A percentile compares a stretch with the other conserved stretches of the same genome.
phyloP scores from a whole-genome alignment of 1,139 yeast species.

The Petasospora rhodanensis region DNA sequence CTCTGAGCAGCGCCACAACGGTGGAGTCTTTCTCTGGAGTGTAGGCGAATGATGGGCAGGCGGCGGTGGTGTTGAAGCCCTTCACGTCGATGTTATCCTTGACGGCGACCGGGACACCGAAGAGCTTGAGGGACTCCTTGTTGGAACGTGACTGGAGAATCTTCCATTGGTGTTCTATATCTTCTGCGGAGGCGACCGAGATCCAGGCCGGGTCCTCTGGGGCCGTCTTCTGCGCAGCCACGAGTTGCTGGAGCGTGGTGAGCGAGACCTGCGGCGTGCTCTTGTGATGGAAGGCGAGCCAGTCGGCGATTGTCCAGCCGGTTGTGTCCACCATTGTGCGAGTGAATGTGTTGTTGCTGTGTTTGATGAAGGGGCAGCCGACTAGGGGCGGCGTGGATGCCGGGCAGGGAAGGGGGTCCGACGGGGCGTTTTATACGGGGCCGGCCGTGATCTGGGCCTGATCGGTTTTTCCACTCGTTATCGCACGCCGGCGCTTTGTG shows the following conservation, averaged over 20 bases:
- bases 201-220: slow-evolving; percentile 88
- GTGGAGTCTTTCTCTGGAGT: slow-evolving; percentile 67
- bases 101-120: slow-evolving; percentile 92
- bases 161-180: slow-evolving; percentile 72
- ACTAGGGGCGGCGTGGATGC: not conserved
- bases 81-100: slow-evolving; percentile 91
- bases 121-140: slow-evolving; percentile 41
- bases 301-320: slow-evolving; percentile 66
- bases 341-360: slow-evolving; percentile 1
- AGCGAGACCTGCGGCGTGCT: slow-evolving; percentile 63
- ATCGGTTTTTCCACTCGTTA: no score
- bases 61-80: slow-evolving; percentile 86
- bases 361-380: not conserved
- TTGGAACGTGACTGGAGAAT: slow-evolving; percentile 59
- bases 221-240: slow-evolving; percentile 41
- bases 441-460: not conserved
- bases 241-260: slow-evolving; percentile 41
- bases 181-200: slow-evolving; percentile 58
- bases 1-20: slow-evolving; percentile 62
- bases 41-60: slow-evolving; percentile 81
- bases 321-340: slow-evolving; percentile 20
- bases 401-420: not conserved
- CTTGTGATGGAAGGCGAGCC: slow-evolving; percentile 64
- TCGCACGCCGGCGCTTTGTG: slow-evolving; percentile 1
- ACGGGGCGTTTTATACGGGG: not conserved